phyloP scores from a whole-genome alignment of 331 rosid species.

The Quercus tomentella region DNA sequence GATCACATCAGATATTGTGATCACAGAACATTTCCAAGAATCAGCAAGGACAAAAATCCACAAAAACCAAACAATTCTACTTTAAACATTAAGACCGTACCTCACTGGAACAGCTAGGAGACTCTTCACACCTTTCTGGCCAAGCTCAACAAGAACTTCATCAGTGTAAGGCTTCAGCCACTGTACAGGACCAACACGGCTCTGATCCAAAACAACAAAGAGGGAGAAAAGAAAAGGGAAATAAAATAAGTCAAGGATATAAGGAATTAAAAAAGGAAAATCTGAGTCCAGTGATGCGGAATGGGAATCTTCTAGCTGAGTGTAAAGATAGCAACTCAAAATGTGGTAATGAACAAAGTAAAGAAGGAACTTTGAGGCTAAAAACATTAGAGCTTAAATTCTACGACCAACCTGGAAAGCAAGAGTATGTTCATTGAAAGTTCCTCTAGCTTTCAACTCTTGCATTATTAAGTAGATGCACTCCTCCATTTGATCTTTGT shows the following conservation, averaged over 20 bases:
- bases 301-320: neutral
- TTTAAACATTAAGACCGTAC: constrained; percentile 25
- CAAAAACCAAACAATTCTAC: neutral
- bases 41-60: neutral
- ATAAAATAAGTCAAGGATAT: neutral
- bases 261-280: neutral
- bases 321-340: neutral
- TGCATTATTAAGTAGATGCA: constrained; percentile 87
- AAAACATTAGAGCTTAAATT: neutral
- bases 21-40: neutral
- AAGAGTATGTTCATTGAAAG: constrained; percentile 78
- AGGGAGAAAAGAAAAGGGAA: neutral
- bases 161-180: constrained; percentile 99
- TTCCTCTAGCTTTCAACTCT: constrained; percentile 90
- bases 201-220: constrained; percentile 44
- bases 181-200: constrained; percentile 99
- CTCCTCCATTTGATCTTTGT: constrained; percentile 96
- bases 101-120: constrained; percentile 98
- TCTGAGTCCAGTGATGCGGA: neutral
- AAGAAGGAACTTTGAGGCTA: neutral
- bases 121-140: constrained; percentile 83
- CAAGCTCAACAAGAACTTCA: constrained; percentile 93
- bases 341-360: neutral
- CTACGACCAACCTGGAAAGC: constrained; percentile 79
- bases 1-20: neutral